These are phyloP conservation scores for Friedmanniomyces endolithicus DNA, from an alignment of 495 filamentous ascomycete genomes.

Conservation along the genomic window DNA sequence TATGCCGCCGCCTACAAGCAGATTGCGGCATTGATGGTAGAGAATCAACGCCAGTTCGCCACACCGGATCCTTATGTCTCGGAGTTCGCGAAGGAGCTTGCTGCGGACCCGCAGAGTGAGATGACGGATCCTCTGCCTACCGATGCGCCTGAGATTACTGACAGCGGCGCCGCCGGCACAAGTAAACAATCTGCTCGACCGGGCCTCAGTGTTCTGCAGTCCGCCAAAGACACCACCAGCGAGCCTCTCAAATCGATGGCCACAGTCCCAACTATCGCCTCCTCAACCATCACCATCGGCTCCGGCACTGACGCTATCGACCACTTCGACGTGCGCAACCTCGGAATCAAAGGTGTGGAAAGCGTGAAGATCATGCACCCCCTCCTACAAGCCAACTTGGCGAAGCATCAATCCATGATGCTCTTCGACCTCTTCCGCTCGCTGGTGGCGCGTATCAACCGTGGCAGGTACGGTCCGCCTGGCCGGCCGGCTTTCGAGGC, in stretches of 20 bases:
- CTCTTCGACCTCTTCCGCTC: background rate
- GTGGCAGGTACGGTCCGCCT: background rate
- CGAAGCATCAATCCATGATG: background rate
- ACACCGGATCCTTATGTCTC: too few relatives aligned
- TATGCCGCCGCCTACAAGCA: too few relatives aligned
- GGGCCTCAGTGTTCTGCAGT: background rate
- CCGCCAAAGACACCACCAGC: background rate
- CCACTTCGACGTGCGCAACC: background rate
- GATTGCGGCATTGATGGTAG: background rate
- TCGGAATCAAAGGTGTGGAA: background rate
- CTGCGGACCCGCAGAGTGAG: too few relatives aligned
- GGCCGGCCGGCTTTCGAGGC: background rate
- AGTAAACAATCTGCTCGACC: background rate
- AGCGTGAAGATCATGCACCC: slow-evolving; percentile 5
- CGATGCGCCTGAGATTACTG: too few relatives aligned
- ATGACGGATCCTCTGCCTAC: too few relatives aligned
- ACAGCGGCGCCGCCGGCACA: background rate
- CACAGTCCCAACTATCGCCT: background rate
- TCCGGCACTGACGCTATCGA: slow-evolving; percentile 2
- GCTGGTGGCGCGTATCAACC: background rate
- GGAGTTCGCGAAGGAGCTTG: too few relatives aligned
- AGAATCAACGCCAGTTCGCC: background rate
- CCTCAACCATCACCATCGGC: slow-evolving; percentile 1
- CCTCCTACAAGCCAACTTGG: background rate
- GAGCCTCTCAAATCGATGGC: background rate